phyloP scores from a whole-genome alignment of 768 basidiomycete genomes.

The Podaxis mareebaensis region DNA sequence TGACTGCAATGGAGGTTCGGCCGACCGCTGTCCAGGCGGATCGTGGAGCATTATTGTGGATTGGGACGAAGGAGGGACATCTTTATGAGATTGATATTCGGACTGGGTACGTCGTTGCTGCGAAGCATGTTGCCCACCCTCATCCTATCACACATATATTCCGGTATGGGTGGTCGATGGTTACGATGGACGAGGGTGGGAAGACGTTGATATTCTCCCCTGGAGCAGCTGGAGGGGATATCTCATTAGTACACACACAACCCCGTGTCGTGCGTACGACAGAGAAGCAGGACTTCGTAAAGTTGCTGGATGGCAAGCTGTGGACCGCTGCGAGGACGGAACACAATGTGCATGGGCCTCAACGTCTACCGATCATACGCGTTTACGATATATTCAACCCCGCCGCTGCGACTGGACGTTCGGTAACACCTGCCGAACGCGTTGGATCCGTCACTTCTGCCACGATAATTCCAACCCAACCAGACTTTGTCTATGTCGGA shows the following conservation, averaged over 20 bases:
- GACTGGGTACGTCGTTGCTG: constrained; percentile 55
- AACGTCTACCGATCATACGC: constrained; percentile 69
- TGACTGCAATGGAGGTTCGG: constrained; percentile 80
- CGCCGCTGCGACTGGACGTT: constrained; percentile 54
- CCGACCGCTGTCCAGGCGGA: constrained; percentile 46
- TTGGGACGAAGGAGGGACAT: constrained; percentile 90
- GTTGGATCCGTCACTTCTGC: constrained; percentile 85
- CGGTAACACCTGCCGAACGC: constrained; percentile 63
- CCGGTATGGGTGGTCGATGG: constrained; percentile 67
- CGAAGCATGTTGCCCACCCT: constrained; percentile 63
- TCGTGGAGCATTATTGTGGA: constrained; percentile 71
- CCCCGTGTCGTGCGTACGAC: constrained; percentile 67
- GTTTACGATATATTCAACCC: constrained; percentile 76
- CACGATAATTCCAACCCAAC: constrained; percentile 69
- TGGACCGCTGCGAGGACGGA: constrained; percentile 78
- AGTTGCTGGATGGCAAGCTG: constrained; percentile 70
- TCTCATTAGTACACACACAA: constrained; percentile 46
- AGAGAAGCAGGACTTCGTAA: constrained; percentile 82
- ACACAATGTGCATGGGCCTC: constrained; percentile 24
- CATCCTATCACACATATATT: constrained; percentile 73
- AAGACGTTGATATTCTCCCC: constrained; percentile 78
- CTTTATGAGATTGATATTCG: constrained; percentile 79
- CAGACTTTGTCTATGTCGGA: constrained; percentile 73
- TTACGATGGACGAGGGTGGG: constrained; percentile 83
- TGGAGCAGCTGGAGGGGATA: constrained; percentile 35